Conservation (phyloP, 306 rosid species). For the Lathyrus tuberosus region DNA sequence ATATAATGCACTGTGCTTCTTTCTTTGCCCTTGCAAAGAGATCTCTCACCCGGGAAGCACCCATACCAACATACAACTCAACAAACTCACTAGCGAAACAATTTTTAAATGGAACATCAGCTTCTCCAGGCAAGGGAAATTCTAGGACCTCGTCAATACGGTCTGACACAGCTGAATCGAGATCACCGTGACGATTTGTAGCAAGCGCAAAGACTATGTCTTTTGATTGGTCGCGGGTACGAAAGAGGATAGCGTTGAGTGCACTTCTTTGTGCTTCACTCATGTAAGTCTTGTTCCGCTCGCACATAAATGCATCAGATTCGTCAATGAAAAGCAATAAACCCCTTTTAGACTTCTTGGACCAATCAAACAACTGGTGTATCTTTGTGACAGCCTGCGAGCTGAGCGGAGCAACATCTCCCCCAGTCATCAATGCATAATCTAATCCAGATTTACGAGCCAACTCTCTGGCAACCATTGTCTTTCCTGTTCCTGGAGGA, state of each 20-base stretch:
- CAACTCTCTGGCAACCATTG: constrained; percentile 97
- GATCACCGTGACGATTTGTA: constrained; percentile 95
- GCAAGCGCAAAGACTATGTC: constrained; percentile 98
- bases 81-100: too few relatives aligned
- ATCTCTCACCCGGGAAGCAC: too few relatives aligned
- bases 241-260: constrained; percentile 92
- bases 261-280: constrained; percentile 99
- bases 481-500: constrained; percentile 99
- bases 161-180: constrained; percentile 93
- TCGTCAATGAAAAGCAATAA: constrained; percentile 95
- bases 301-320: constrained; percentile 99
- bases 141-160: constrained; percentile 96
- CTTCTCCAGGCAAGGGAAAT: constrained; percentile 94
- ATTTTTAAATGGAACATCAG: too few relatives aligned
- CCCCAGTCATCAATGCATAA: constrained; percentile 99
- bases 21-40: too few relatives aligned
- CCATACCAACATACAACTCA: too few relatives aligned
- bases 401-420: constrained; percentile 97
- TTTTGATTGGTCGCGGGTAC: constrained; percentile 96
- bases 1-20: too few relatives aligned
- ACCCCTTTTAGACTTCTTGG: constrained; percentile 84
- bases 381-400: constrained; percentile 98
- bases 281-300: constrained; percentile 96
- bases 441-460: constrained; percentile 96
- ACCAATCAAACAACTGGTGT: constrained; percentile 96